Evolutionary conservation across 352 stramenopile genomes (phyloP).

Genomic region (Phytophthora pinifolia): DNA sequence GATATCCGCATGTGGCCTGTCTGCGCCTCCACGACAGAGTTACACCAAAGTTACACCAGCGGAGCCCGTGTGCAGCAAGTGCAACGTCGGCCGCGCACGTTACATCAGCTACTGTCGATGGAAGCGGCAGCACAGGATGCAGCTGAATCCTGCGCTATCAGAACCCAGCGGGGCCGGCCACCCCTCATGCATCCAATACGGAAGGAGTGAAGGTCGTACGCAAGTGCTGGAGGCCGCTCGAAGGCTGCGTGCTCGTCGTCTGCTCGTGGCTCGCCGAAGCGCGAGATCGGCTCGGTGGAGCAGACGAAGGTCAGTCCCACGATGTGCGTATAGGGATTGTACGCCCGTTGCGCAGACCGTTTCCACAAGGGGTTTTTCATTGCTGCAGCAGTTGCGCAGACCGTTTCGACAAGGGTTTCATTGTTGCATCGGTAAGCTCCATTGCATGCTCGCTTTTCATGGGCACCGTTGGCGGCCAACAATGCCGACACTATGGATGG

Average conservation of each 20-base stretch:
- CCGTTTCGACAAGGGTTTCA: neutral
- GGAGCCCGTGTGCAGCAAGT: constrained; percentile 2
- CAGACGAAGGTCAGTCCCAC: constrained; percentile 21
- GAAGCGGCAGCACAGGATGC: constrained; percentile 11
- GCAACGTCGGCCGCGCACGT: constrained; percentile 1
- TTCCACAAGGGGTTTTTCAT: neutral
- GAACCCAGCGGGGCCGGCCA: no score
- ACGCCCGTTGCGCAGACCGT: neutral
- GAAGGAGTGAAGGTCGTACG: constrained; percentile 2
- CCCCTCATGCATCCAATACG: no score
- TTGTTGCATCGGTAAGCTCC: no score
- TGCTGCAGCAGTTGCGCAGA: neutral
- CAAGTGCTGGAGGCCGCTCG: neutral
- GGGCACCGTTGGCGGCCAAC: no score
- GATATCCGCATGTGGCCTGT: constrained; percentile 12
- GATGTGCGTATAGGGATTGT: constrained; percentile 24
- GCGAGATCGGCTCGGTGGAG: constrained; percentile 19
- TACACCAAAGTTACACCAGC: constrained; percentile 8
- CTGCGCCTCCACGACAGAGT: constrained; percentile 28
- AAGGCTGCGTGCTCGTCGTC: neutral
- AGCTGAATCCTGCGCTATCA: constrained; percentile 1
- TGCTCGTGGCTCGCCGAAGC: no score
- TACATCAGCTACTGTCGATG: constrained; percentile 11
- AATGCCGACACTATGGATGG: no score
- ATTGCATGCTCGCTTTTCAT: no score